These are phyloP conservation scores for Plenodomus lindquistii DNA, from an alignment of 2,329 filamentous ascomycete species.

Conservation along the genomic window DNA sequence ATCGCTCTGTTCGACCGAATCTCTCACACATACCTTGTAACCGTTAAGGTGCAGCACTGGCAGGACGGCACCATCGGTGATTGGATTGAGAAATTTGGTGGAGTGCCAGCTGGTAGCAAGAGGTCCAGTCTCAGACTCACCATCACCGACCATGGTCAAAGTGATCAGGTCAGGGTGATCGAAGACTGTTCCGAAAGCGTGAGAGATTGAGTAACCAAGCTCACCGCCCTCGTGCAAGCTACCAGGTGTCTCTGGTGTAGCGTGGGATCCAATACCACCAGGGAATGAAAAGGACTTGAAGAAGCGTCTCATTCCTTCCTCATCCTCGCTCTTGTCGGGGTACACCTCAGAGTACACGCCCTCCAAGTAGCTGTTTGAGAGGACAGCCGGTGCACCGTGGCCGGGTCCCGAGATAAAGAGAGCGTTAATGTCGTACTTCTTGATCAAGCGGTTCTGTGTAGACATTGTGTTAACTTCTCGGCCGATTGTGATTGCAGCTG, in stretches of 20 bases:
- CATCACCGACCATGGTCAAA: constrained; percentile 78
- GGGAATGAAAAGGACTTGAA: constrained; percentile 86
- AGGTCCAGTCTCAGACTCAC: constrained; percentile 80
- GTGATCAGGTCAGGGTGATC: constrained; percentile 76
- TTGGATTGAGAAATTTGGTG: constrained; percentile 80
- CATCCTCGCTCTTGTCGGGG: constrained; percentile 70
- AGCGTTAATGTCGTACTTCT: constrained; percentile 74
- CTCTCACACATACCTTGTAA: constrained; percentile 66
- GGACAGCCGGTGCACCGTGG: constrained; percentile 75
- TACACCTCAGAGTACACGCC: constrained; percentile 79
- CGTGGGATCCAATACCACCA: constrained; percentile 76
- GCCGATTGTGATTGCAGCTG: neutral
- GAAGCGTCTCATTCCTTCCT: constrained; percentile 71
- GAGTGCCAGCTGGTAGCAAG: constrained; percentile 80
- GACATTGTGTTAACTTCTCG: neutral
- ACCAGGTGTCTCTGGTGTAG: constrained; percentile 77
- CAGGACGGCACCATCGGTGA: constrained; percentile 75
- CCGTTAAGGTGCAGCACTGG: constrained; percentile 79
- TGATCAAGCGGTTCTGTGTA: constrained; percentile 69
- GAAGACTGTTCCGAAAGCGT: constrained; percentile 77
- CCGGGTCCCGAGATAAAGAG: constrained; percentile 77
- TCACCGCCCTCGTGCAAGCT: constrained; percentile 80
- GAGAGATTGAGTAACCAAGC: constrained; percentile 78
- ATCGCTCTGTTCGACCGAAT: neutral
- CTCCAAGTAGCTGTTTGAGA: constrained; percentile 77